Evolutionary conservation across 163 green algal species (phyloP), one percentile per base, ranked within the genome.

Genomic region (Chlamydomonas reinhardtii): DNA sequence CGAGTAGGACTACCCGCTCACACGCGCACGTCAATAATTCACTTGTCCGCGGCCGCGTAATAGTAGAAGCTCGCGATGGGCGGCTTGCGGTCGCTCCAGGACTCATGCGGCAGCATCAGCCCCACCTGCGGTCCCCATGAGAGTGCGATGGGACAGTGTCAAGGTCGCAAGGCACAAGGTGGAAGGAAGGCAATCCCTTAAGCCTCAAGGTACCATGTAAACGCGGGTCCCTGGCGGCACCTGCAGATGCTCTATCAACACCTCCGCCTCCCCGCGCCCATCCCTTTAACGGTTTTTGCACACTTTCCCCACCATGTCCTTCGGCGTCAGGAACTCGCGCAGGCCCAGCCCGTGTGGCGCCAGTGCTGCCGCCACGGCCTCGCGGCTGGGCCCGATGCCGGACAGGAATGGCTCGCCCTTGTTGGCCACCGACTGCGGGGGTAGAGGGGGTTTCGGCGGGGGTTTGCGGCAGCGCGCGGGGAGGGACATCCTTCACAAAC

Each of bases 391-490:
- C 17, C 82, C 39, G 16, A 97, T 86, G 34, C 90, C 94, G 37
- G 90, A 95, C 20, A 94, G 34, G 87, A 96, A 97, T 8, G 92
- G 90, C 89, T 97, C 94, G 4, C 91, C 92, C 86, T 97, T 97
- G 85, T 93, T 94, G 11, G 90, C 92, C 25, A 96, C 94, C 2
- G 86, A 82, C 84, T 93, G 84, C 22, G 68, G 31, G 43, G 14
- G 66, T 2, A 9, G 31, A 0, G 31, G 12, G 64, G 6, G 64
- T 35, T 65, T 19, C 4, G 17, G n/a, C 22, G 12, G 12, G 59
- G 59, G 24, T 9, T 2, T n/a, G 59, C 20, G 0, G 59, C 3
- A 8, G 59, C 22, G 59, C 20, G 59, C 56, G 20, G 20, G 56
- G 56, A n/a, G n/a, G n/a, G n/a, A n/a, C n/a, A n/a, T n/a, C n/a